Evolutionary conservation across 495 filamentous ascomycete species (phyloP).

Genomic region (Zalerion maritima): DNA sequence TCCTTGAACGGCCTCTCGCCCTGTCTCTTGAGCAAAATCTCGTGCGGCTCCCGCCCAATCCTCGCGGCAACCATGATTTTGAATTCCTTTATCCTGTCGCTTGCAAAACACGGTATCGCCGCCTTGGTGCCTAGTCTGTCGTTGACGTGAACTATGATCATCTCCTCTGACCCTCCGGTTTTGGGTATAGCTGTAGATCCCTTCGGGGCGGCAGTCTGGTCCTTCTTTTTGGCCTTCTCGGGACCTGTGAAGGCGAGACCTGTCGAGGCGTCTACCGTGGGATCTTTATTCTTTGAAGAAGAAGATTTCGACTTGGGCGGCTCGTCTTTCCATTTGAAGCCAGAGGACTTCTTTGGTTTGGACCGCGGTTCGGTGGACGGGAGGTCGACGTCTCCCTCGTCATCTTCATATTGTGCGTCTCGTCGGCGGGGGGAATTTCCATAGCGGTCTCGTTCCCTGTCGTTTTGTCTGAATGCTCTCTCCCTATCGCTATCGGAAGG

Average conservation of each 20-base stretch:
- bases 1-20: constrained; percentile 88
- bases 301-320: constrained; percentile 1
- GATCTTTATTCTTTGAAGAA: constrained; percentile 11
- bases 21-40: constrained; percentile 84
- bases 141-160: constrained; percentile 88
- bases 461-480: no score
- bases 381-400: no score
- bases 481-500: no score
- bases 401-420: no score
- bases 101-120: constrained; percentile 70
- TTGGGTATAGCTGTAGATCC: constrained; percentile 16
- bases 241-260: no score
- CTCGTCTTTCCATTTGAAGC: constrained; percentile 1
- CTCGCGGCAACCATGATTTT: constrained; percentile 78
- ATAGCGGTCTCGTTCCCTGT: constrained; percentile 14
- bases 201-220: not conserved
- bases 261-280: no score
- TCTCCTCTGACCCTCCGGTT: constrained; percentile 42
- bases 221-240: constrained; percentile 3
- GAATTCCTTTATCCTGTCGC: constrained; percentile 70
- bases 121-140: constrained; percentile 85
- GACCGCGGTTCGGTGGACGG: no score
- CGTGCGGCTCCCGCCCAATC: constrained; percentile 75
- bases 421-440: constrained; percentile 2
- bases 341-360: no score